phyloP scores from a whole-genome alignment of 2,329 filamentous ascomycete species.

The Fusarium sp. region DNA sequence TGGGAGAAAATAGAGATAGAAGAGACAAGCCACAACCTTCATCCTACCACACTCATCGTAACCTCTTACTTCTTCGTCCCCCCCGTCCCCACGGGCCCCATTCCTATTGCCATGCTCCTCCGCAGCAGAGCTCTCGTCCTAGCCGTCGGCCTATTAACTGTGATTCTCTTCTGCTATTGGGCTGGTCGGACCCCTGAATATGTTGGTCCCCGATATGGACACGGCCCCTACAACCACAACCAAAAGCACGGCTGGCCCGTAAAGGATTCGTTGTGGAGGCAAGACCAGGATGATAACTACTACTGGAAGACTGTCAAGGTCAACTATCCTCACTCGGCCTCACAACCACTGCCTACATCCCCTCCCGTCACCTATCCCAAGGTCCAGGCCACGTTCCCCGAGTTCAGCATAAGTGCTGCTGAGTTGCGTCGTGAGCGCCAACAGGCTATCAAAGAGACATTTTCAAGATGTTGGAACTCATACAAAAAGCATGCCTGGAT shows the following conservation, averaged over 20 bases:
- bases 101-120: conserved; percentile 33
- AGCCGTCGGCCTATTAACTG: conserved; percentile 33
- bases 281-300: conserved; percentile 42
- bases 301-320: conserved; percentile 45
- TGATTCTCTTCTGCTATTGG: conserved; percentile 40
- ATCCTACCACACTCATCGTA: conserved; percentile 4
- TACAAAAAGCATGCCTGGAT: conserved; percentile 74
- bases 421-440: conserved; percentile 50
- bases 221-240: conserved; percentile 36
- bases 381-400: conserved; percentile 49
- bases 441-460: conserved; percentile 56
- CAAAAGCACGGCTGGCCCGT: conserved; percentile 38
- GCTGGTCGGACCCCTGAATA: conserved; percentile 27
- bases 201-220: conserved; percentile 29
- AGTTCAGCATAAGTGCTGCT: conserved; percentile 41
- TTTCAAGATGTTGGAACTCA: conserved; percentile 60
- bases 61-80: not conserved
- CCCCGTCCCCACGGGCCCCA: conserved; percentile 16
- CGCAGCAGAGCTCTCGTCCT: conserved; percentile 38
- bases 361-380: conserved; percentile 47
- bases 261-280: conserved; percentile 39
- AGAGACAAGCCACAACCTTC: not conserved
- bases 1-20: not conserved
- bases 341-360: conserved; percentile 48
- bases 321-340: conserved; percentile 45